phyloP scores from a whole-genome alignment of 2,329 filamentous ascomycete species.

The Knoxdaviesia capensis region DNA sequence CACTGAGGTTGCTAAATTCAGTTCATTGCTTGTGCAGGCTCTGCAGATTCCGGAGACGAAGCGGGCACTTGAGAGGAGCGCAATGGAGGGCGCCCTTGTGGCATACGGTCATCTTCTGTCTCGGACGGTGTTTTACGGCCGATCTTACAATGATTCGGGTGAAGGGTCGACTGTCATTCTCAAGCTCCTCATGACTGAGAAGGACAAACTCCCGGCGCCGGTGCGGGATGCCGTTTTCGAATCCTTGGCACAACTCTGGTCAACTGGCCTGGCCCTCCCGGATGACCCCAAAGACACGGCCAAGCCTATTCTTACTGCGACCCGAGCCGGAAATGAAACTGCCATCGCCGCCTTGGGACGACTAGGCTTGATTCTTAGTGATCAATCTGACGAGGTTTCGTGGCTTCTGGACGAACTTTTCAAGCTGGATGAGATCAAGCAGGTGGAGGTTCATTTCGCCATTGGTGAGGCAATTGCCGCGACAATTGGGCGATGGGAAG shows the following conservation, averaged over 20 bases:
- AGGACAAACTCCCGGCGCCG: constrained; percentile 9
- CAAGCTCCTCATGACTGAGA: constrained; percentile 11
- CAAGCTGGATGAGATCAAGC: constrained; percentile 62
- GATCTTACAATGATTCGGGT: constrained; percentile 9
- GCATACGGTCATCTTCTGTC: constrained; percentile 24
- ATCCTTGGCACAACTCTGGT: constrained; percentile 24
- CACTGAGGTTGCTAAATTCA: constrained; percentile 6
- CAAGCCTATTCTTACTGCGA: constrained; percentile 9
- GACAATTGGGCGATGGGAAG: constrained; percentile 63
- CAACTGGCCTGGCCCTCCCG: constrained; percentile 19
- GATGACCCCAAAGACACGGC: constrained; percentile 6
- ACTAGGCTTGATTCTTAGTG: constrained; percentile 42
- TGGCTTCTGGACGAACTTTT: constrained; percentile 50
- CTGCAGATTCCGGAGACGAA: too few relatives aligned
- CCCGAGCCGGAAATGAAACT: constrained; percentile 63
- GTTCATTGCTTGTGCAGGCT: too few relatives aligned
- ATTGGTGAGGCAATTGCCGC: constrained; percentile 76
- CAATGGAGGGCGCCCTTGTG: constrained; percentile 24
- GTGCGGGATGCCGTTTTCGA: constrained; percentile 24
- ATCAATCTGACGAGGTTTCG: constrained; percentile 18
- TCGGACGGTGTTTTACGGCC: constrained; percentile 21
- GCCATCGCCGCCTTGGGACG: constrained; percentile 68
- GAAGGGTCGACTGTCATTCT: constrained; percentile 12
- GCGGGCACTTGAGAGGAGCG: constrained; percentile 7
- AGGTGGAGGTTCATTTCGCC: constrained; percentile 75